Conservation (phyloP, 2,329 filamentous ascomycete species). For the Pseudogymnoascus sp. region DNA sequence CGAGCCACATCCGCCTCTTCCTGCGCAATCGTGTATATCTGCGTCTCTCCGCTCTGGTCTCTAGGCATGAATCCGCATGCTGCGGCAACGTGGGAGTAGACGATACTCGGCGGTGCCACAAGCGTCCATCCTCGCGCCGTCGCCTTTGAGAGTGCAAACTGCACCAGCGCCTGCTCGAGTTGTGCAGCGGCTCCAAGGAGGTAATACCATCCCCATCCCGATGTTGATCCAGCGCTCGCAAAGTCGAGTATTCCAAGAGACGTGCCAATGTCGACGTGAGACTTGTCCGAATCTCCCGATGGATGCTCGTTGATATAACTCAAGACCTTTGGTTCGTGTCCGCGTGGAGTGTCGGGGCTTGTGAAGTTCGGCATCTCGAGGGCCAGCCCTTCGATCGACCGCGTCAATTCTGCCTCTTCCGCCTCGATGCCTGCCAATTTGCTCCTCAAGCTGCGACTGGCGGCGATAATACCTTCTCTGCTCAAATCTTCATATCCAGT, state of each 20-base stretch:
- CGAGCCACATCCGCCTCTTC: constrained; percentile 50
- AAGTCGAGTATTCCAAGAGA: constrained; percentile 91
- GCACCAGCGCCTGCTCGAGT: constrained; percentile 87
- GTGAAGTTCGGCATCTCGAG: constrained; percentile 81
- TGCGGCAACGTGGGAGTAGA: constrained; percentile 83
- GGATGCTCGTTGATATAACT: constrained; percentile 72
- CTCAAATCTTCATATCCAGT: constrained; percentile 30
- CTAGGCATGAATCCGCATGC: constrained; percentile 93
- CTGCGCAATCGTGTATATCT: constrained; percentile 76
- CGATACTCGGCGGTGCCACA: constrained; percentile 78
- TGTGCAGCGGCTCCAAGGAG: constrained; percentile 84
- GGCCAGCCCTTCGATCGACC: constrained; percentile 67
- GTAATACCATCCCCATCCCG: constrained; percentile 98
- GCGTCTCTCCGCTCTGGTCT: constrained; percentile 83
- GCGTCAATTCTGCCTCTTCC: constrained; percentile 49
- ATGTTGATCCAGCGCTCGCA: constrained; percentile 66
- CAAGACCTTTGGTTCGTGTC: constrained; percentile 55
- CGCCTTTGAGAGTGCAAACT: constrained; percentile 72
- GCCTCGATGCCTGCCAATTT: constrained; percentile 52
- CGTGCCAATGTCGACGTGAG: constrained; percentile 78
- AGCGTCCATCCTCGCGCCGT: constrained; percentile 67
- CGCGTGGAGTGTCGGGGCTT: constrained; percentile 64
- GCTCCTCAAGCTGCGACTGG: constrained; percentile 58
- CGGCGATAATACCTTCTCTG: constrained; percentile 48
- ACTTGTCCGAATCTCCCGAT: constrained; percentile 43